Evolutionary conservation across 495 filamentous ascomycete species (phyloP), one percentile per base, ranked within the genome.

Genomic region (Tuber calosporum): DNA sequence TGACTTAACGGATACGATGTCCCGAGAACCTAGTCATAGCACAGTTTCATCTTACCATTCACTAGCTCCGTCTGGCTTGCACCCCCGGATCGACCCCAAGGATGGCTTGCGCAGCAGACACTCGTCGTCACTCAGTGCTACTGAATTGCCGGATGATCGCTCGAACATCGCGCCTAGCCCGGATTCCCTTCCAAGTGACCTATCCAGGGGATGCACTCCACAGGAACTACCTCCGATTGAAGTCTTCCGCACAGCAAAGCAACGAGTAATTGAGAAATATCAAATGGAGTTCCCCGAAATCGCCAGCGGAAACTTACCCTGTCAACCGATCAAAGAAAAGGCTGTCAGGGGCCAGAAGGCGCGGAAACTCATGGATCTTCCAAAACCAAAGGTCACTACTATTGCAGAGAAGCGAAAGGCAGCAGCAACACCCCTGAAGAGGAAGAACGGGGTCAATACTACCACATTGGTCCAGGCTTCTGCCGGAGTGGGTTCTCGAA

Each of bases 221-320:
- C 53, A 62, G 13, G 53, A 62, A 17, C 53, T 4, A 4, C 53
- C 13, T 34, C 53, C 26, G 34, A 1, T 34, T 17, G 53, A 30
- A 62, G 53, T 62, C 13, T 62, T 62, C 30, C 53, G 26, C 53
- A 62, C 53, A 62, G 53, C 26, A 34, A 62, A 62, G 53, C 53
- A 62, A 62, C 53, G 53, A 5, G 53, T 62, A 34, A 62, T 62
- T 30, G 77, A 76, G 62, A 79, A 38, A 69, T 79, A 79, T 68
- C 41, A 45, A 13, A 76, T 79, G 77, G 76, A 75, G 71, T 69
- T 67, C 37, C 37, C 62, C 40, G 72, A 69, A 11, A 20, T 36
- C 37, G 37, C 70, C 62, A 68, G 15, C 30, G 38, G 22, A 11
- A 11, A 26, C 11, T 34, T 34, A 34, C 15, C 38, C 36, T 58